phyloP scores from a whole-genome alignment of 1,284 basidiomycete genomes.

The Irpex sp. region DNA sequence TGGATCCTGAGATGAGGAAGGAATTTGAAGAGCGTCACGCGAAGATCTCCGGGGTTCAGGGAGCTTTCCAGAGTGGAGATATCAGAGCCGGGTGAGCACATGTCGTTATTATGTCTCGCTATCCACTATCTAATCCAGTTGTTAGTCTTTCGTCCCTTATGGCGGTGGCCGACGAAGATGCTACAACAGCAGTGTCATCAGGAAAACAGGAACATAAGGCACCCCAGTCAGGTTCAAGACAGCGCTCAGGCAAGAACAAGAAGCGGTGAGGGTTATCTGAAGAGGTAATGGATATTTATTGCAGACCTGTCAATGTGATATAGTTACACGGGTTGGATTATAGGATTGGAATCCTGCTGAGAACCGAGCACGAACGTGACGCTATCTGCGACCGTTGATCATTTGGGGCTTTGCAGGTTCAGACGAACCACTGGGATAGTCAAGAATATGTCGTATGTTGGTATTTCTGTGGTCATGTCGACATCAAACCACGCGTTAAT shows the following conservation, averaged over 20 bases:
- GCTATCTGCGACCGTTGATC: neutral
- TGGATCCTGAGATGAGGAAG: conserved; percentile 74
- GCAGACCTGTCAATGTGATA: neutral
- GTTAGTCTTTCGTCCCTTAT: conserved; percentile 26
- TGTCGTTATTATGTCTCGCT: neutral
- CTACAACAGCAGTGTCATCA: conserved; percentile 16
- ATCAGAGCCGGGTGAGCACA: conserved; percentile 34
- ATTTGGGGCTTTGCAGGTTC: neutral
- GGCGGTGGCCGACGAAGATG: conserved; percentile 19
- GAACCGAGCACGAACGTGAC: neutral
- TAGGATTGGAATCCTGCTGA: too few species aligned
- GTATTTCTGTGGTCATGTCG: conserved; percentile 43
- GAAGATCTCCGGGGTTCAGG: conserved; percentile 56
- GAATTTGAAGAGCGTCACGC: conserved; percentile 70
- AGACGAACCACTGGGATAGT: conserved; percentile 32
- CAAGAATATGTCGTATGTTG: conserved; percentile 51
- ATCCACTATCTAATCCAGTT: neutral
- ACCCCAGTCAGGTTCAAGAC: conserved; percentile 15
- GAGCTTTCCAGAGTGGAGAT: conserved; percentile 54
- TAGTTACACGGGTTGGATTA: too few species aligned
- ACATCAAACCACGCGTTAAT: neutral
- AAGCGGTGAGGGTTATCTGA: conserved; percentile 17
- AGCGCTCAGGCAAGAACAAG: conserved; percentile 25
- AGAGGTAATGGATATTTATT: neutral
- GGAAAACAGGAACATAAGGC: conserved; percentile 15